Conservation (phyloP, 2,329 filamentous ascomycete genomes). For the Paramyrothecium roridum region DNA sequence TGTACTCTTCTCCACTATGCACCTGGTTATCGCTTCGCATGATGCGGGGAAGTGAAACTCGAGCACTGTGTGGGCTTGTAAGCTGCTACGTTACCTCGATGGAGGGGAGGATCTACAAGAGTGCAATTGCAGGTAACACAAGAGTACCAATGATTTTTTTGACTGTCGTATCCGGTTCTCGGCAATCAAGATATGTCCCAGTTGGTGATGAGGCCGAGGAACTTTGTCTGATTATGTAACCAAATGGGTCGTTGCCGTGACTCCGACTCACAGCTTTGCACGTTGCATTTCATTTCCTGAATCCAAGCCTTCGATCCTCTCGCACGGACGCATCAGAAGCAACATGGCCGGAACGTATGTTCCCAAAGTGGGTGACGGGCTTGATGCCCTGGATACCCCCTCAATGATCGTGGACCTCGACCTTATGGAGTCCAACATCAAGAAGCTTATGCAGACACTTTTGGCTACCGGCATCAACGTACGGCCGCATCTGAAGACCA, state of each 20-base stretch:
- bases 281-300: too few species aligned
- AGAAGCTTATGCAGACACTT: conserved; percentile 40
- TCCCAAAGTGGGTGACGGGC: conserved; percentile 6
- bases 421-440: conserved; percentile 48
- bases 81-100: not conserved
- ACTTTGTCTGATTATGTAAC: too few species aligned
- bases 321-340: not conserved
- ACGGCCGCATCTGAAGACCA: conserved; percentile 52
- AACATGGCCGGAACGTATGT: not conserved
- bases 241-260: too few species aligned
- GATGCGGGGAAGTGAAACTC: not conserved
- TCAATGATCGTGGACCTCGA: conserved; percentile 54
- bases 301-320: too few species aligned
- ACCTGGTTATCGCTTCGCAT: not conserved
- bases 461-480: conserved; percentile 41
- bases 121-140: too few species aligned
- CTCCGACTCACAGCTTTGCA: too few species aligned
- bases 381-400: conserved; percentile 43
- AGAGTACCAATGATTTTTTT: too few species aligned
- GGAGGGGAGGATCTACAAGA: not conserved
- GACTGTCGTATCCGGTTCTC: too few species aligned
- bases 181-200: too few species aligned
- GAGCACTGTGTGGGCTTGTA: not conserved
- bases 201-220: too few species aligned
- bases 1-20: too few species aligned